Conservation (phyloP, 2,329 filamentous ascomycete genomes). For the Colletotrichum sp. region DNA sequence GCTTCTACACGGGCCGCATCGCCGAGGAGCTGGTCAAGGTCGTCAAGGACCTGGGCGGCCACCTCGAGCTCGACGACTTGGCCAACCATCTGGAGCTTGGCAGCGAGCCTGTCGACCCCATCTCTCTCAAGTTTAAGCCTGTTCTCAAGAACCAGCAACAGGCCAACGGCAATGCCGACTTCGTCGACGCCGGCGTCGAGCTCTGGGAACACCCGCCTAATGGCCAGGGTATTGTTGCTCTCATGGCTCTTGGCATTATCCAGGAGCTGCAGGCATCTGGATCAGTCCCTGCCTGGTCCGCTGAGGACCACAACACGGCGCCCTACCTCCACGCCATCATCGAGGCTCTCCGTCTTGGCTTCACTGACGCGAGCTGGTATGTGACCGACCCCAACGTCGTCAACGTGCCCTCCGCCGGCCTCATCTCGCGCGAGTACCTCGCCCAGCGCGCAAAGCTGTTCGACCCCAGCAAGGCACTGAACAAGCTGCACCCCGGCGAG, state of each 20-base stretch:
- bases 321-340: constrained; percentile 86
- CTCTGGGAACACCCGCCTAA: constrained; percentile 98
- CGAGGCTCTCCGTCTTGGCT: constrained; percentile 86
- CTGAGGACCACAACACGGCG: constrained; percentile 79
- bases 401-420: constrained; percentile 70
- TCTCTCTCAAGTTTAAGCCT: constrained; percentile 75
- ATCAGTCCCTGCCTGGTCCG: constrained; percentile 73
- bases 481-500: constrained; percentile 67
- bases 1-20: constrained; percentile 88
- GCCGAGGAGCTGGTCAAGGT: constrained; percentile 83
- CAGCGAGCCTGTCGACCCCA: constrained; percentile 82
- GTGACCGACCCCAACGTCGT: constrained; percentile 80
- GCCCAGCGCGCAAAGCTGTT: constrained; percentile 69
- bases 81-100: constrained; percentile 71
- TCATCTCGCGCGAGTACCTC: constrained; percentile 79
- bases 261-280: constrained; percentile 81
- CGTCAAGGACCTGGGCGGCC: constrained; percentile 76
- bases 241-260: constrained; percentile 93
- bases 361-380: constrained; percentile 90
- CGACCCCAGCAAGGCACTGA: constrained; percentile 63
- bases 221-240: constrained; percentile 91
- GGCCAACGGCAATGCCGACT: constrained; percentile 40
- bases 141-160: background rate
- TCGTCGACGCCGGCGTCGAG: constrained; percentile 55
- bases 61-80: constrained; percentile 80